Percentiles rank a stretch among this genome's conserved stretches.
These are phyloP conservation scores for Glycine tomentella DNA, from an alignment of 306 rosid species.

Conservation along the genomic window DNA sequence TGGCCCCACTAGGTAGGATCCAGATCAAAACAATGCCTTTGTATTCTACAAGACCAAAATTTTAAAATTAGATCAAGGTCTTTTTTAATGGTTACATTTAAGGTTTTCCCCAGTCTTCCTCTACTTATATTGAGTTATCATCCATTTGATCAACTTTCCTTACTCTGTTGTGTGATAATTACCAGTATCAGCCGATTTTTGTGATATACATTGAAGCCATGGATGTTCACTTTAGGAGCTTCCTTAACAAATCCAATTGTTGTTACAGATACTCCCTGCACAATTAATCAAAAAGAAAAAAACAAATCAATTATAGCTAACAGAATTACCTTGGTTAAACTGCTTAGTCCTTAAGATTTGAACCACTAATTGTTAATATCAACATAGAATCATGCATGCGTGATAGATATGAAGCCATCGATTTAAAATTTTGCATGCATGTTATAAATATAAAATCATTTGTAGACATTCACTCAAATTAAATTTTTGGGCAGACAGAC, in stretches of 20 bases:
- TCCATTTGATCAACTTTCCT: conserved; percentile 22
- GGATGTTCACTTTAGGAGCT: conserved; percentile 72
- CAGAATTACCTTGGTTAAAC: conserved; percentile 1
- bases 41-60: neutral
- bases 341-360: conserved; percentile 22
- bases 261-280: conserved; percentile 68
- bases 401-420: neutral
- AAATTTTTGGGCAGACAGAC: conserved; percentile 8
- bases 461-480: neutral
- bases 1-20: neutral
- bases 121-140: neutral
- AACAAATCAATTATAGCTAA: conserved; percentile 14
- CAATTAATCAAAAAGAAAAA: conserved; percentile 20
- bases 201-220: conserved; percentile 91
- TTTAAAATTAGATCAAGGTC: neutral
- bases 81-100: neutral
- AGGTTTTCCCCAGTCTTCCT: neutral
- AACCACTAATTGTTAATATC: conserved; percentile 8
- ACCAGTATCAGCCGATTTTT: conserved; percentile 90
- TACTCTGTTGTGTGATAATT: conserved; percentile 32
- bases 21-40: neutral
- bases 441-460: neutral
- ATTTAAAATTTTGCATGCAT: conserved; percentile 18
- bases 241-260: conserved; percentile 91
- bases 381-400: conserved; percentile 32